Evolutionary conservation across 139 green algal species (phyloP), one percentile per base, ranked within the genome.

Genomic region (Volvox reticuliferus): DNA sequence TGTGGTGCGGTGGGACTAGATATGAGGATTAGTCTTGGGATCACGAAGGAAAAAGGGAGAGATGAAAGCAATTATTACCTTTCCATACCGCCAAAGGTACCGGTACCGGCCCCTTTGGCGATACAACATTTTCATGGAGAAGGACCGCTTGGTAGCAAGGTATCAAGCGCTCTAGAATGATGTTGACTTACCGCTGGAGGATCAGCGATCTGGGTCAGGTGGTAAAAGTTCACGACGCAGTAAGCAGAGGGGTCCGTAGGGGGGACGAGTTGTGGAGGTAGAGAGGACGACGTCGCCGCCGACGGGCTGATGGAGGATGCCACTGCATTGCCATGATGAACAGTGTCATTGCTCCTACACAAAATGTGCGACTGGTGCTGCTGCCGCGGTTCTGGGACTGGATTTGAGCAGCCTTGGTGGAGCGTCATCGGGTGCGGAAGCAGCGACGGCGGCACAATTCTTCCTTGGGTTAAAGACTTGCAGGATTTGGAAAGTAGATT

Each of bases 201-300:
- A 26, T 98, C 83, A 1, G 91, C 79, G 17, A 99, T 91, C 30
- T 97, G 94, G 6, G 97, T 94, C 2, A 99, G 92, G 89, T 99
- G 98, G 88, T 99, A 99, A 68, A 99, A 99, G 94, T 99, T 99
- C 2, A 99, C 90, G 0, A 99, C 94, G 20, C 91, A 89, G 79
- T 95, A 97, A 44, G 92, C 75, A 61, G 69, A 33, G 26, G 88
- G 88, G 62, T 85, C 61, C 0, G 87, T 86, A 17, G 87, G 87
- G 2, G 33, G 33, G 0, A 77, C 75, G 9, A 90, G 76, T 76
- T 90, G 75, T 14, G 86, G 75, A 16, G 86, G 86, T 20, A 90
- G 5, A 0, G 63, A 30, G 50, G 44, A 21, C 55, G 71, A 32
- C 26, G 30, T 62, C 28, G 76, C 30, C 28, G 76, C 13, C 76